Conservation (phyloP, 345 rosid species). For the Pistacia vera region DNA sequence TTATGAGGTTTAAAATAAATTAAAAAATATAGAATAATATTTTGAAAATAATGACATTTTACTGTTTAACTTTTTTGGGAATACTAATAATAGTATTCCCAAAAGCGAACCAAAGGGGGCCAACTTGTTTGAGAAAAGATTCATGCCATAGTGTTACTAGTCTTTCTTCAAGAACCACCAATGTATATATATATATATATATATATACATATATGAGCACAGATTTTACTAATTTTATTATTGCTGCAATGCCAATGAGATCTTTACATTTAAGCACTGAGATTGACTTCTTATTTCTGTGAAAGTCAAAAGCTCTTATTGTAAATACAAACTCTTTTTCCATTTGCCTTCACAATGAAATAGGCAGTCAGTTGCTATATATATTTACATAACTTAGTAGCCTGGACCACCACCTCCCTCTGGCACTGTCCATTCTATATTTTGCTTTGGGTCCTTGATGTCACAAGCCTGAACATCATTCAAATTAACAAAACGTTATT, state of each 20-base stretch:
- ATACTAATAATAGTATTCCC: no score
- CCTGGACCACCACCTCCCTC: slow-evolving; percentile 98
- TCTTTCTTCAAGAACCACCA: no score
- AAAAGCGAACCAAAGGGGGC: no score
- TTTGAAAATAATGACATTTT: no score
- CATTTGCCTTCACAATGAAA: background rate
- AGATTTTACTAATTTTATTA: background rate
- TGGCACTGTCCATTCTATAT: slow-evolving; percentile 92
- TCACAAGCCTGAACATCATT: slow-evolving; percentile 69
- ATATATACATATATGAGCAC: no score
- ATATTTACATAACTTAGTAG: slow-evolving; percentile 70
- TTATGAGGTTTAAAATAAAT: no score
- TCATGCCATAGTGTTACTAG: no score
- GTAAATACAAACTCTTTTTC: background rate
- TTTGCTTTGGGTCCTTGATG: slow-evolving; percentile 93
- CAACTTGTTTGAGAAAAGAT: no score
- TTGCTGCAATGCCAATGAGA: background rate
- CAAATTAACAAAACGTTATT: background rate
- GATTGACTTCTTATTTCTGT: background rate
- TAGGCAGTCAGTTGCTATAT: background rate
- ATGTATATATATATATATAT: no score
- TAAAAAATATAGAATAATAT: no score
- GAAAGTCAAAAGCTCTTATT: background rate
- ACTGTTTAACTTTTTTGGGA: no score
- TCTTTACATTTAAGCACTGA: background rate